Base-by-base conservation (phyloP, 352 stramenopile genomes). In the Phytopythium litorale region DNA sequence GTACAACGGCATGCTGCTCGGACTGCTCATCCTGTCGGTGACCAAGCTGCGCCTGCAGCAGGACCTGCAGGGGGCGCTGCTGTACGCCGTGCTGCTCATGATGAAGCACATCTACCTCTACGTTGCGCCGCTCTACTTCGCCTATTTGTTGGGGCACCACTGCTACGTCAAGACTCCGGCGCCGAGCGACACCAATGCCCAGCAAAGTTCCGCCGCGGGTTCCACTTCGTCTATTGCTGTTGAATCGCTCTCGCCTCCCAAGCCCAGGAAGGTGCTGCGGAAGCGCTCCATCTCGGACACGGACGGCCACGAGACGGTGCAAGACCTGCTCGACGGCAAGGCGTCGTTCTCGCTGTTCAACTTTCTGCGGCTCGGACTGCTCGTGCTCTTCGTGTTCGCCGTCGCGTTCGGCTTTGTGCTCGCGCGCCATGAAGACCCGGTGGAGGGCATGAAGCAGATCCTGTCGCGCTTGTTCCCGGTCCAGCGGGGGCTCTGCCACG, bases 41-140 rank as follows among this genome's bases (percentile, higher is more conserved):
- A 87, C 84, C 45, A 89, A 90, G 61, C 81, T 95, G 56, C 69
- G 81, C 38, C 65, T 91, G 62, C 74, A 90, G 56, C 75, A 91
- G 61, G 86, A 97, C 49, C 63, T 98, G 16, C 78, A 87, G n/a
- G 93, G 87, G 7, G 96, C 91, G 0, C 71, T 92, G 37, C 49
- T 97, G 4, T 99, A 97, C 77, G 82, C 94, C 18, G 64, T 94
- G 48, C 72, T 99, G 48, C 75, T 99, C 60, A 97, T 97, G 77
- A 87, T 98, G 52, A 99, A 99, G 73, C 97, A 99, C 76, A 95
- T 99, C 62, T 99, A 98, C 54, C 65, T 99, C 19, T 96, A 97
- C 58, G 81, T 98, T 23, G 96, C 90, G 7, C 97, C 95, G 54
- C 76, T 99, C 7, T 99, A 98, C 75, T 98, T 98, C 60, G 85